These are phyloP conservation scores for Microsporum audouinii DNA, from an alignment of 2,329 filamentous ascomycete species.

Conservation along the genomic window DNA sequence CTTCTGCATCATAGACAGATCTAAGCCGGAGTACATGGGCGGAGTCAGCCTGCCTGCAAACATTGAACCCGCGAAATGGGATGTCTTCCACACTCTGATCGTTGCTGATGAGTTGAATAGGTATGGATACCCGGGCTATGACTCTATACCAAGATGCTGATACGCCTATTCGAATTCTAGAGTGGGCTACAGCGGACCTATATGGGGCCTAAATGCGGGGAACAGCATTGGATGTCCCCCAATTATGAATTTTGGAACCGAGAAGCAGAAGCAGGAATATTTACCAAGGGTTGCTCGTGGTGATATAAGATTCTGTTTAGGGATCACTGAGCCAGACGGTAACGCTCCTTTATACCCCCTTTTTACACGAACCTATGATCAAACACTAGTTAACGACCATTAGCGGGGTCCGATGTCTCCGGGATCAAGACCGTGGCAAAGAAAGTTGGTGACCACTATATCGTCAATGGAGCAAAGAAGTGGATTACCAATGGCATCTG, in stretches of 20 bases:
- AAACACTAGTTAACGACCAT: neutral
- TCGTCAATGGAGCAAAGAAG: conserved; percentile 58
- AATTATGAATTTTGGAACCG: conserved; percentile 50
- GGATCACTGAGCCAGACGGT: conserved; percentile 54
- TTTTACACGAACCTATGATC: neutral
- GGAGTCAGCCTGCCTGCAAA: conserved; percentile 35
- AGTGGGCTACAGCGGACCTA: conserved; percentile 47
- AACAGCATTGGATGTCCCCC: conserved; percentile 54
- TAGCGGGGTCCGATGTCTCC: conserved; percentile 53
- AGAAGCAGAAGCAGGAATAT: conserved; percentile 48
- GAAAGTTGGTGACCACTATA: conserved; percentile 41
- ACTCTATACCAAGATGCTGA: neutral
- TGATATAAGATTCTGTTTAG: conserved; percentile 51
- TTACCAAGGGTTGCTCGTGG: conserved; percentile 49
- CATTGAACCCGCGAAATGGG: conserved; percentile 40
- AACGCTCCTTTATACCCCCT: conserved; percentile 22
- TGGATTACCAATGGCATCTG: conserved; percentile 55
- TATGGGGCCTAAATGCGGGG: conserved; percentile 47
- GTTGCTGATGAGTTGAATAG: conserved; percentile 42
- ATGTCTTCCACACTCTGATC: conserved; percentile 47
- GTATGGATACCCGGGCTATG: neutral
- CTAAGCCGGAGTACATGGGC: conserved; percentile 30
- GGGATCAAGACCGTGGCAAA: conserved; percentile 50
- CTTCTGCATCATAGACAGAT: conserved; percentile 28
- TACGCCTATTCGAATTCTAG: conserved; percentile 23